phyloP scores from a whole-genome alignment of 805 yeast species.

The Candida takata region DNA sequence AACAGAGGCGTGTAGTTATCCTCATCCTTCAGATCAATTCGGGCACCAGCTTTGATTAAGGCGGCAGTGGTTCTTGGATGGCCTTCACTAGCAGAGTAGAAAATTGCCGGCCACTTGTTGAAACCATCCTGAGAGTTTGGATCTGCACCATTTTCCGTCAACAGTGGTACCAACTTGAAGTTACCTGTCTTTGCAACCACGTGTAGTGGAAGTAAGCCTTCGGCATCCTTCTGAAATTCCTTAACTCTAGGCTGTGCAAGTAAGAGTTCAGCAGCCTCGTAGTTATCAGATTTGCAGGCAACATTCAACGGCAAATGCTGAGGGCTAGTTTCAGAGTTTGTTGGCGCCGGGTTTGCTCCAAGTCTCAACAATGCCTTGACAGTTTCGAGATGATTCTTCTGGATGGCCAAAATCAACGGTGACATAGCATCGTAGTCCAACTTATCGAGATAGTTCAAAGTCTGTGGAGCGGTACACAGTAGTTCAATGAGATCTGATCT shows the following conservation, averaged over 20 bases:
- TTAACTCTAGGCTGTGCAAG: slow-evolving; percentile 26
- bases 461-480: slow-evolving; percentile 25
- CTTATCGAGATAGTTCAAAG: slow-evolving; percentile 27
- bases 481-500: slow-evolving; percentile 36
- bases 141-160: slow-evolving; percentile 67
- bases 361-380: slow-evolving; percentile 42
- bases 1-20: slow-evolving; percentile 75
- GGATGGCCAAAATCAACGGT: slow-evolving; percentile 74
- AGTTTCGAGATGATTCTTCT: slow-evolving; percentile 52
- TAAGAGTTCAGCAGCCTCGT: slow-evolving; percentile 52
- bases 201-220: slow-evolving; percentile 84
- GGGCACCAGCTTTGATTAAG: slow-evolving; percentile 68
- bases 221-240: slow-evolving; percentile 59
- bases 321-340: slow-evolving; percentile 43
- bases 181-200: slow-evolving; percentile 84
- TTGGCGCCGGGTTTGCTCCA: slow-evolving; percentile 42
- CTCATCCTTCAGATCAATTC: slow-evolving; percentile 61
- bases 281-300: slow-evolving; percentile 83
- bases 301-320: slow-evolving; percentile 73
- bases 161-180: slow-evolving; percentile 54
- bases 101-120: slow-evolving; percentile 90
- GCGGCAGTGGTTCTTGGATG: slow-evolving; percentile 62
- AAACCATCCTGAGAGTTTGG: slow-evolving; percentile 77
- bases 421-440: slow-evolving; percentile 74
- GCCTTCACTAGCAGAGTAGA: slow-evolving; percentile 86